These are phyloP conservation scores for Fusarium poae DNA, from an alignment of 2,329 filamentous ascomycete species.

Conservation along the genomic window DNA sequence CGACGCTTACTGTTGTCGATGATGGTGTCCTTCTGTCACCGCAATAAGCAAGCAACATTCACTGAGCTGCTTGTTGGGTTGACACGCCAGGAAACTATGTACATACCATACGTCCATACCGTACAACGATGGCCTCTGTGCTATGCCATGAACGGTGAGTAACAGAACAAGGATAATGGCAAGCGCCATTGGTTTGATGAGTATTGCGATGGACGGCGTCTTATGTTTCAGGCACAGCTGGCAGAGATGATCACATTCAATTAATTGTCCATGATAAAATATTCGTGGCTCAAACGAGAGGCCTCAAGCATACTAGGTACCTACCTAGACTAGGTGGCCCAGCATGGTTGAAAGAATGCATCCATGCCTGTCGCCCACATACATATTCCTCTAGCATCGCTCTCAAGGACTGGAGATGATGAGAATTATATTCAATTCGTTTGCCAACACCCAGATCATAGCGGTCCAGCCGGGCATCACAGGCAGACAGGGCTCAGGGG, in stretches of 20 bases:
- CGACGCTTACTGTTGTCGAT: constrained; percentile 7
- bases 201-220: constrained; percentile 41
- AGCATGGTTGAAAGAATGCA: background rate
- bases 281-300: background rate
- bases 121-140: constrained; percentile 19
- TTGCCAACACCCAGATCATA: background rate
- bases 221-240: constrained; percentile 44
- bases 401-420: constrained; percentile 11
- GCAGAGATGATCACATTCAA: constrained; percentile 3
- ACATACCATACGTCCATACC: constrained; percentile 9
- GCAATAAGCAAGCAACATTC: constrained; percentile 4
- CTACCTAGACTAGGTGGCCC: background rate
- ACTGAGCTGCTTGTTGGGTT: constrained; percentile 12
- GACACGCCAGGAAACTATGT: constrained; percentile 20
- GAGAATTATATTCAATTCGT: constrained; percentile 25
- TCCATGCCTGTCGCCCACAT: background rate
- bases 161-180: constrained; percentile 18
- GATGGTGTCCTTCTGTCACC: background rate
- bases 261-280: background rate
- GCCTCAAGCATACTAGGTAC: background rate
- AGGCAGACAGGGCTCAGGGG: constrained; percentile 37
- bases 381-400: background rate
- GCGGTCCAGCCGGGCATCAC: constrained; percentile 34
- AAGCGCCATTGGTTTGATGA: constrained; percentile 7
- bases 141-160: constrained; percentile 15